Percentiles rank a stretch among this genome's conserved stretches.
phyloP scores from a whole-genome alignment of 306 rosid genomes.

The Vicia sativa region DNA sequence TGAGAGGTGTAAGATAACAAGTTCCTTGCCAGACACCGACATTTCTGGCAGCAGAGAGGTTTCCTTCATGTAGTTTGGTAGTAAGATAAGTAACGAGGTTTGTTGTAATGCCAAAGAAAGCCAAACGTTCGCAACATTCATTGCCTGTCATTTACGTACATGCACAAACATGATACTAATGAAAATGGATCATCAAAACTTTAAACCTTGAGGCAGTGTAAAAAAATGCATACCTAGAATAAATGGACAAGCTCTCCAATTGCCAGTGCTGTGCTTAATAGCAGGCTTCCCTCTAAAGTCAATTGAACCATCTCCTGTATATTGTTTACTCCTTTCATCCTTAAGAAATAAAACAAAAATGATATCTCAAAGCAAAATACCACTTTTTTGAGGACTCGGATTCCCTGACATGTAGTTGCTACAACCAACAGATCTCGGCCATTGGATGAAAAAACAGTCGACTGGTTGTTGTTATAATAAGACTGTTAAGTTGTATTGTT shows the following conservation, averaged over 20 bases:
- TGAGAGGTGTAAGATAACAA: constrained; percentile 36
- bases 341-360: constrained; percentile 30
- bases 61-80: too few species aligned
- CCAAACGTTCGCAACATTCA: constrained; percentile 68
- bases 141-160: constrained; percentile 59
- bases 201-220: not conserved
- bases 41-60: too few species aligned
- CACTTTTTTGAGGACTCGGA: not conserved
- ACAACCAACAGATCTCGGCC: not conserved
- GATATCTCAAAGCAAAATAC: not conserved
- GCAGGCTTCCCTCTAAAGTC: constrained; percentile 52
- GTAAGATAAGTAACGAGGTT: too few species aligned
- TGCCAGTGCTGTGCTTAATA: constrained; percentile 52
- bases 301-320: constrained; percentile 62
- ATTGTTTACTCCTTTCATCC: constrained; percentile 39
- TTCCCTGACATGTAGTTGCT: not conserved
- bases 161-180: too few species aligned
- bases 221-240: constrained; percentile 53
- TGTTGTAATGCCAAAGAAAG: too few species aligned
- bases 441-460: not conserved
- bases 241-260: constrained; percentile 22
- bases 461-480: not conserved
- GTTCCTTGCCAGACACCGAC: too few species aligned
- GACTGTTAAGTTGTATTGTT: not conserved
- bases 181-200: not conserved